Base-by-base conservation (phyloP, 2,329 filamentous ascomycete species). In the Cladophialophora carrionii region DNA sequence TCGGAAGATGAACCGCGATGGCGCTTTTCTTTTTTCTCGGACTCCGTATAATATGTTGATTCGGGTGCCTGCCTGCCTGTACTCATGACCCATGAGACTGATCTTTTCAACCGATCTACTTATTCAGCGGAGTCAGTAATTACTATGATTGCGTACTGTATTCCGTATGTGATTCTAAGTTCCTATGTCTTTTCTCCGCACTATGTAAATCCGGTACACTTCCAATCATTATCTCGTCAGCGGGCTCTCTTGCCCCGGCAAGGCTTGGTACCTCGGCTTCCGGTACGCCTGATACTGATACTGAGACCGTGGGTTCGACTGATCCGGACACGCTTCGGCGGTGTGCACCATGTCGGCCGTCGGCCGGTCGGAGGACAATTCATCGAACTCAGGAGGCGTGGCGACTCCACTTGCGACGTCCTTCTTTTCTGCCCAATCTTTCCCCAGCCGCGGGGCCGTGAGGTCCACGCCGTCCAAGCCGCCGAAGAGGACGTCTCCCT, bases 311-410 rank as follows among this genome's bases (percentile, higher is more conserved):
- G 3, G 49, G 4, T 65, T 65, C 49, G 49, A 63, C 31, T 43
- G 65, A 26, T 65, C 63, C n/a, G 26, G 26, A 29, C 26, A 29
- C 32, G 63, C 41, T 57, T 66, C 73, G 80, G 14, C 76, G 77
- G 5, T 74, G 77, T 29, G 55, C 74, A 75, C 10, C 74, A n/a
- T 43, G 41, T n/a, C 41, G 9, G n/a, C 10, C 41, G 41, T n/a
- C n/a, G 41, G n/a, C n/a, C n/a, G n/a, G n/a, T n/a, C n/a, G n/a
- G n/a, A n/a, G n/a, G n/a, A 43, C 12, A 9, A 14, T 12, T n/a
- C n/a, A 2, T 43, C 12, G 8, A 43, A 14, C 3, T n/a, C 41
- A 12, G 41, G 41, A 3, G 41, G 41, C 41, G 41, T 43, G 9
- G 10, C n/a, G 12, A 14, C 12, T 43, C 8, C 41, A n/a, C n/a